phyloP scores from a whole-genome alignment of 495 filamentous ascomycete species.

The Glonium stellatum region DNA sequence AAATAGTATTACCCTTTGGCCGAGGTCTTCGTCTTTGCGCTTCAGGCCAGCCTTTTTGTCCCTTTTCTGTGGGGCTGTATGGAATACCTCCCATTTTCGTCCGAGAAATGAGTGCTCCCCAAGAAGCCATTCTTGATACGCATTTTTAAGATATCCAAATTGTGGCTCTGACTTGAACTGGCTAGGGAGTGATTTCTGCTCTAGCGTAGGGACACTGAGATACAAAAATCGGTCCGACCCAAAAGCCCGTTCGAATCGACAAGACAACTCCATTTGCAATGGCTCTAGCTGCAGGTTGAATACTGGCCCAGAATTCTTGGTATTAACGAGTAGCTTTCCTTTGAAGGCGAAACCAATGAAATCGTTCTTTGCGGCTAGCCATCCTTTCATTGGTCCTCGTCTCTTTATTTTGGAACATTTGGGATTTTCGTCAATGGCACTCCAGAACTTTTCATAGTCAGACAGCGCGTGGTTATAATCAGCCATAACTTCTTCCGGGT shows the following conservation, averaged over 20 bases:
- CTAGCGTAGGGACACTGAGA: slow-evolving; percentile 13
- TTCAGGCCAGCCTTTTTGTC: slow-evolving; percentile 16
- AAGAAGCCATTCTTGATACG: slow-evolving; percentile 23
- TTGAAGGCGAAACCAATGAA: slow-evolving; percentile 27
- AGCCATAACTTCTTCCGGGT: not conserved
- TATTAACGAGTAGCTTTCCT: slow-evolving; percentile 22
- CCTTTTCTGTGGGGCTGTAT: slow-evolving; percentile 21
- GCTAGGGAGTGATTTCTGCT: not conserved
- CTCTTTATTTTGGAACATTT: not conserved
- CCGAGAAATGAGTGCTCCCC: slow-evolving; percentile 30
- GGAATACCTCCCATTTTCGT: slow-evolving; percentile 30
- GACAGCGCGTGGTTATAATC: not conserved
- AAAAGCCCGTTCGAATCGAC: slow-evolving; percentile 29
- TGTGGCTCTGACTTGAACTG: too few relatives aligned
- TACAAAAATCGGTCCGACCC: slow-evolving; percentile 32
- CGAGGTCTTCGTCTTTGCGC: not conserved
- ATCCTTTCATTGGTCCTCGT: slow-evolving; percentile 8
- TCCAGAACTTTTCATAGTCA: slow-evolving; percentile 14
- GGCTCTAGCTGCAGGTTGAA: slow-evolving; percentile 27
- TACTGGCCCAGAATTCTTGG: slow-evolving; percentile 6
- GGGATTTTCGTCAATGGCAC: not conserved
- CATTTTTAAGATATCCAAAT: too few relatives aligned
- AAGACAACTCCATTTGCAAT: slow-evolving; percentile 19
- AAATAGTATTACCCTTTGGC: slow-evolving; percentile 22
- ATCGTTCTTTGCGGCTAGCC: slow-evolving; percentile 12